Evolutionary conservation across 805 yeast genomes (phyloP).

Genomic region (Candida verbasci): DNA sequence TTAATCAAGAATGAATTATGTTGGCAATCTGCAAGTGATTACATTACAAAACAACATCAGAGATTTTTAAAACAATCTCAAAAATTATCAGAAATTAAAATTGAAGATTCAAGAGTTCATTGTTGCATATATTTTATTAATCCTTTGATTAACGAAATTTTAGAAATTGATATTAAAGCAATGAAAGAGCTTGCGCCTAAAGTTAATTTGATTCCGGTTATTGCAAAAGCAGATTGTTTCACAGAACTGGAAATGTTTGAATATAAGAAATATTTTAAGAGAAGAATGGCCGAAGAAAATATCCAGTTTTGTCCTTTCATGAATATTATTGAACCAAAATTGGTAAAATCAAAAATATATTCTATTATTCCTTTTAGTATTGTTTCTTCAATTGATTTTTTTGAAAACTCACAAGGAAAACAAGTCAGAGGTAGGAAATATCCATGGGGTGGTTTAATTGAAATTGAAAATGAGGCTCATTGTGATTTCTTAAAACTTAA

Average conservation of each 20-base stretch:
- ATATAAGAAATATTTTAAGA: conserved; percentile 23
- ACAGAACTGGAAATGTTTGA: conserved; percentile 19
- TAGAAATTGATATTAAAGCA: conserved; percentile 31
- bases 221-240: conserved; percentile 34
- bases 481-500: conserved; percentile 73
- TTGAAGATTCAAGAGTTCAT: conserved; percentile 66
- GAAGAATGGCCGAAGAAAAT: conserved; percentile 17
- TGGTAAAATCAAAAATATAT: conserved; percentile 22
- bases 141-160: conserved; percentile 54
- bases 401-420: conserved; percentile 25
- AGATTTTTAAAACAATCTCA: conserved; percentile 15
- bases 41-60: conserved; percentile 63
- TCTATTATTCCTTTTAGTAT: conserved; percentile 63
- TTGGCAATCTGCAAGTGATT: conserved; percentile 51
- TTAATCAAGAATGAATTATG: conserved; percentile 46
- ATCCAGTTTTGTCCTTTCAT: conserved; percentile 27
- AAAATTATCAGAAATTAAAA: conserved; percentile 18
- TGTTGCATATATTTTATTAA: conserved; percentile 79
- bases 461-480: conserved; percentile 70
- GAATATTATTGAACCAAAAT: conserved; percentile 24
- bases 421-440: conserved; percentile 73
- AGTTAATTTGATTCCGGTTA: conserved; percentile 37
- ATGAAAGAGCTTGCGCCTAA: conserved; percentile 29
- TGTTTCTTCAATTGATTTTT: conserved; percentile 55
- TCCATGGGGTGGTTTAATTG: conserved; percentile 87